Percentiles rank a stretch among this genome's conserved stretches.
Conservation (phyloP, 768 basidiomycete genomes). For the Arthromyces matolae region DNA sequence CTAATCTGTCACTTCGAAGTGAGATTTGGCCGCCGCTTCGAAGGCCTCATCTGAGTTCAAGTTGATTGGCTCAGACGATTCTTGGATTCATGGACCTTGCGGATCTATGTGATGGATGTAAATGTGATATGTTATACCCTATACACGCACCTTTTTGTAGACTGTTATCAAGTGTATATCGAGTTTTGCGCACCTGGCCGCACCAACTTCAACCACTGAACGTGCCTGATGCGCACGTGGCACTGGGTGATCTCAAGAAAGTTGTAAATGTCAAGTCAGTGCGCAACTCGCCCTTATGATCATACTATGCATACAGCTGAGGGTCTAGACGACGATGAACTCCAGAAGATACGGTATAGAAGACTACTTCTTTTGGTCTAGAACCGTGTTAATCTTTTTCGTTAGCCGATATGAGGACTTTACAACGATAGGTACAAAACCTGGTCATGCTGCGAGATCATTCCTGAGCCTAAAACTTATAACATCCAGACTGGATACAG, state of each 20-base stretch:
- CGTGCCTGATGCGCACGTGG: too few relatives aligned
- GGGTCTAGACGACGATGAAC: conserved; percentile 61
- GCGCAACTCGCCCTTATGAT: conserved; percentile 16
- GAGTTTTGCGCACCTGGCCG: too few relatives aligned
- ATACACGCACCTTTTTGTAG: conserved; percentile 7
- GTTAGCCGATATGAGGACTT: conserved; percentile 91
- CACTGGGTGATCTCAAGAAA: neutral
- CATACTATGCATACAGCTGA: conserved; percentile 38
- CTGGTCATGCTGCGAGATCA: neutral
- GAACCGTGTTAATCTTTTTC: conserved; percentile 13
- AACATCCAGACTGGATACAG: conserved; percentile 85
- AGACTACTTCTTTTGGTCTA: conserved; percentile 4
- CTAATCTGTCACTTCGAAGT: too few relatives aligned
- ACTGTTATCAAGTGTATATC: too few relatives aligned
- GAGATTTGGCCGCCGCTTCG: too few relatives aligned
- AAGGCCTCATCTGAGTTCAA: too few relatives aligned
- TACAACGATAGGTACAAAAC: conserved; percentile 74
- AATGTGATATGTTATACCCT: conserved; percentile 12
- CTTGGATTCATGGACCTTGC: conserved; percentile 13
- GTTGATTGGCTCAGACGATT: too few relatives aligned
- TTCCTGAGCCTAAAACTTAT: neutral
- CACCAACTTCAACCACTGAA: too few relatives aligned
- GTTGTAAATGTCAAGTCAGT: conserved; percentile 1
- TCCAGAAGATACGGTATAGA: conserved; percentile 59
- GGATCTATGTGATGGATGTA: conserved; percentile 14